Evolutionary conservation across 2,329 filamentous ascomycete species (phyloP).

Genomic region (Stagonosporopsis cucurbitacearum): DNA sequence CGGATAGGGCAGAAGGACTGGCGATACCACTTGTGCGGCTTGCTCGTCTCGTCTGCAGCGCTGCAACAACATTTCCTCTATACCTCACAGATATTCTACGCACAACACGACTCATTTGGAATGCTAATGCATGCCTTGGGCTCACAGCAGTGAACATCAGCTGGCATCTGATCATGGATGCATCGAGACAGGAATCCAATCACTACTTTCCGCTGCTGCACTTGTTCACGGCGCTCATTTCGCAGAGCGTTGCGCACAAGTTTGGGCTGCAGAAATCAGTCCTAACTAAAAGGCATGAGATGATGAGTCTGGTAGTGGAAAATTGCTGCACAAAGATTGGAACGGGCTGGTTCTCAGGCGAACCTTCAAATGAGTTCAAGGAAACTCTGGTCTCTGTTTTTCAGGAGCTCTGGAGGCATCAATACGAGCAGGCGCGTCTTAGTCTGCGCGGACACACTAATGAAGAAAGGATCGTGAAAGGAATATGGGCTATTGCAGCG

Average conservation of each 20-base stretch:
- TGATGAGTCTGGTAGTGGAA: slow-evolving; percentile 37
- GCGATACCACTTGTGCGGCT: slow-evolving; percentile 40
- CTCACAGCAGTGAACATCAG: slow-evolving; percentile 21
- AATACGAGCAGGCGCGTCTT: slow-evolving; percentile 30
- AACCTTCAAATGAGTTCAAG: slow-evolving; percentile 34
- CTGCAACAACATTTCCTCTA: slow-evolving; percentile 28
- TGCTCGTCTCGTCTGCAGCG: slow-evolving; percentile 36
- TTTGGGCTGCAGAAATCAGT: slow-evolving; percentile 19
- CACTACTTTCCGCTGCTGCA: slow-evolving; percentile 37
- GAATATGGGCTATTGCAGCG: slow-evolving; percentile 51
- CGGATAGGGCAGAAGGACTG: slow-evolving; percentile 31
- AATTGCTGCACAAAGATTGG: slow-evolving; percentile 37
- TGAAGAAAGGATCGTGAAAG: slow-evolving; percentile 47
- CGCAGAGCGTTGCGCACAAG: slow-evolving; percentile 37
- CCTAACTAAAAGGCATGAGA: slow-evolving; percentile 23
- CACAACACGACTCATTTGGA: slow-evolving; percentile 36
- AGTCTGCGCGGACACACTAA: slow-evolving; percentile 36
- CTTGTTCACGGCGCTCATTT: slow-evolving; percentile 40
- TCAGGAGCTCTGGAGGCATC: slow-evolving; percentile 35
- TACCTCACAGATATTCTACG: slow-evolving; percentile 33
- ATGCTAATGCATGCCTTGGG: slow-evolving; percentile 36
- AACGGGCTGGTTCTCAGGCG: slow-evolving; percentile 21
- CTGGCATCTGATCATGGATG: slow-evolving; percentile 36
- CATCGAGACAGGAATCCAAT: slow-evolving; percentile 17
- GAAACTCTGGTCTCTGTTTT: slow-evolving; percentile 33